Evolutionary conservation across 257 asterid species (phyloP).

Genomic region (Nemophila menziesii): DNA sequence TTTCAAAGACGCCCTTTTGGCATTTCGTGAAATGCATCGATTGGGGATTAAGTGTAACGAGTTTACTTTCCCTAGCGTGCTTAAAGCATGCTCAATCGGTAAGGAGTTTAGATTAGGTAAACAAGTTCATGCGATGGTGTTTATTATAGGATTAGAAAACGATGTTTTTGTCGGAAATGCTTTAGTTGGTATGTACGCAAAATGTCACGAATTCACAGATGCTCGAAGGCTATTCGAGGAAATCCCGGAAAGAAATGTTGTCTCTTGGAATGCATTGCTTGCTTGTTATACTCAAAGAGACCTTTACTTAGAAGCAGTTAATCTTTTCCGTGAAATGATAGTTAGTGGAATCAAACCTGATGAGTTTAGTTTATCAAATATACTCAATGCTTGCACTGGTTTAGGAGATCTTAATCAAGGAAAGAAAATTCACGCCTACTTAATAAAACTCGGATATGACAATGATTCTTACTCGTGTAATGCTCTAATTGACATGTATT

Average conservation of each 20-base stretch:
- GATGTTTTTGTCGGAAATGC: constrained; percentile 64
- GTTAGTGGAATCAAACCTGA: constrained; percentile 44
- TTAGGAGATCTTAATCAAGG: constrained; percentile 42
- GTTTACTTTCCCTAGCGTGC: constrained; percentile 62
- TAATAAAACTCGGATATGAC: constrained; percentile 54
- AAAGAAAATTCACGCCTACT: constrained; percentile 47
- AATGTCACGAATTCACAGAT: constrained; percentile 35
- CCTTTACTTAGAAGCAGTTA: constrained; percentile 39
- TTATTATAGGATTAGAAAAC: constrained; percentile 45
- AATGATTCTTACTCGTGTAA: constrained; percentile 53
- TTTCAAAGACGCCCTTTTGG: constrained; percentile 40
- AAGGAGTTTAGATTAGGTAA: constrained; percentile 32
- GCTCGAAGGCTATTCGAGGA: constrained; percentile 57
- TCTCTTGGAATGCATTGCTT: constrained; percentile 60
- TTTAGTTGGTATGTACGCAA: constrained; percentile 53
- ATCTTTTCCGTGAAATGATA: constrained; percentile 51
- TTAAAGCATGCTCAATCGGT: constrained; percentile 54
- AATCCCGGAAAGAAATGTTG: constrained; percentile 54
- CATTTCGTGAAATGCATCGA: constrained; percentile 41
- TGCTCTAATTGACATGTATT: constrained; percentile 71
- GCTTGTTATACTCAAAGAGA: constrained; percentile 43
- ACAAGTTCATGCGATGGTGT: constrained; percentile 53
- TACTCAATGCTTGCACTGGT: constrained; percentile 56
- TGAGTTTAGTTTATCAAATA: constrained; percentile 60
- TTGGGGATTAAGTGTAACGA: constrained; percentile 51